Evolutionary conservation across 2,329 filamentous ascomycete genomes (phyloP).

Genomic region (Alternaria hordeiaustralica): DNA sequence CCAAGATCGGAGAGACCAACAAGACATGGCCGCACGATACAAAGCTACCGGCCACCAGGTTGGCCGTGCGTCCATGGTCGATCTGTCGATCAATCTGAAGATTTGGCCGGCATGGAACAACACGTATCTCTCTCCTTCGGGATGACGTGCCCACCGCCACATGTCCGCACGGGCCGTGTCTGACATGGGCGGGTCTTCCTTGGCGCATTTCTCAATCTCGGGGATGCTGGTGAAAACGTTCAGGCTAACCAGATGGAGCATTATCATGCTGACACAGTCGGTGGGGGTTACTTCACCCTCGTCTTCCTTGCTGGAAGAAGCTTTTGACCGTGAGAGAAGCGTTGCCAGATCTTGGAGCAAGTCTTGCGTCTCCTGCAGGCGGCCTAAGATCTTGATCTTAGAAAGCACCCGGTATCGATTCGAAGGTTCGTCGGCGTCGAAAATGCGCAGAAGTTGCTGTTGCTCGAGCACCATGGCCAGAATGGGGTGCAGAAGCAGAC

Average conservation of each 20-base stretch:
- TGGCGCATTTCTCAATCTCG: conserved; percentile 11
- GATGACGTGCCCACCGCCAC: conserved; percentile 7
- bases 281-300: not conserved
- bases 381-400: conserved; percentile 3
- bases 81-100: conserved; percentile 6
- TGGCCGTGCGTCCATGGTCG: conserved; percentile 2
- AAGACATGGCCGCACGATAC: conserved; percentile 9
- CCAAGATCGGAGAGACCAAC: conserved; percentile 5
- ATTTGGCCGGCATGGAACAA: conserved; percentile 11
- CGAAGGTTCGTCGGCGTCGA: conserved; percentile 9
- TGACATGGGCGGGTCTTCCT: conserved; percentile 4
- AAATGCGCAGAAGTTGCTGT: conserved; percentile 10
- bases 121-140: conserved; percentile 7
- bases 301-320: not conserved
- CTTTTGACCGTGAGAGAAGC: conserved; percentile 1
- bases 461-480: conserved; percentile 10
- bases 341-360: conserved; percentile 3
- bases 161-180: not conserved
- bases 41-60: conserved; percentile 11
- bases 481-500: conserved; percentile 10
- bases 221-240: conserved; percentile 14
- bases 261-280: conserved; percentile 6
- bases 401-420: conserved; percentile 6
- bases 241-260: conserved; percentile 14
- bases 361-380: conserved; percentile 10